These are phyloP conservation scores for Zangia roseola DNA, from an alignment of 768 basidiomycete species.

Conservation along the genomic window DNA sequence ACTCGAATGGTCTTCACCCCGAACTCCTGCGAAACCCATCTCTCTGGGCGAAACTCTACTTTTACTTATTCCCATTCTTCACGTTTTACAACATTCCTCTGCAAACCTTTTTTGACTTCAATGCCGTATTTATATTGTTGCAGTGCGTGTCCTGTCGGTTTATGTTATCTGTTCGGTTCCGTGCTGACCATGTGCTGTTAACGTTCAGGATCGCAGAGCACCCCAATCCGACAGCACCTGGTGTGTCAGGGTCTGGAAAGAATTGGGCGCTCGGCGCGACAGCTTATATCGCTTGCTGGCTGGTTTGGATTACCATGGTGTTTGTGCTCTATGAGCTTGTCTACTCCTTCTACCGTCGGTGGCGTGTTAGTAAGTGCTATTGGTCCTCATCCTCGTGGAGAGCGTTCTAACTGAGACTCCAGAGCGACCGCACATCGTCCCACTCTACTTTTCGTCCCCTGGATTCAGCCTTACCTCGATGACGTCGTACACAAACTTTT, in stretches of 20 bases:
- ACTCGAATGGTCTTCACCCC: slow-evolving; percentile 63
- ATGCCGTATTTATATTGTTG: slow-evolving; percentile 77
- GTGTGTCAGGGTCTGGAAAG: slow-evolving; percentile 67
- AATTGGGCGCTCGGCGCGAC: slow-evolving; percentile 83
- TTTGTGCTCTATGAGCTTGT: slow-evolving; percentile 75
- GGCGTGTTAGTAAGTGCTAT: slow-evolving; percentile 71
- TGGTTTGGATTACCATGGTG: slow-evolving; percentile 68
- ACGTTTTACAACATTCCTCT: slow-evolving; percentile 70
- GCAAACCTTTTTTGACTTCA: slow-evolving; percentile 88
- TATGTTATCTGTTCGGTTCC: background rate
- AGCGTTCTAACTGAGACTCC: slow-evolving; percentile 8
- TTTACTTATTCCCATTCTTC: slow-evolving; percentile 67
- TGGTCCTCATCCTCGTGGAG: slow-evolving; percentile 16
- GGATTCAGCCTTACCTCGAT: slow-evolving; percentile 74
- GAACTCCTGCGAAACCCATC: slow-evolving; percentile 66
- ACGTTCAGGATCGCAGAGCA: slow-evolving; percentile 63
- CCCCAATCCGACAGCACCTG: slow-evolving; percentile 67
- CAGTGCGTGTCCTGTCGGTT: slow-evolving; percentile 55
- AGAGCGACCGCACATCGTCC: slow-evolving; percentile 83
- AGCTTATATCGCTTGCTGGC: slow-evolving; percentile 82
- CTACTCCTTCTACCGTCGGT: slow-evolving; percentile 71
- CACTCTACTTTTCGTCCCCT: slow-evolving; percentile 80
- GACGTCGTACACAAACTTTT: slow-evolving; percentile 80
- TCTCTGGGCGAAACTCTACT: slow-evolving; percentile 54
- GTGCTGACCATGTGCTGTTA: slow-evolving; percentile 16